Evolutionary conservation across 805 yeast species (phyloP).

Genomic region (Ogataea parapolymorpha): DNA sequence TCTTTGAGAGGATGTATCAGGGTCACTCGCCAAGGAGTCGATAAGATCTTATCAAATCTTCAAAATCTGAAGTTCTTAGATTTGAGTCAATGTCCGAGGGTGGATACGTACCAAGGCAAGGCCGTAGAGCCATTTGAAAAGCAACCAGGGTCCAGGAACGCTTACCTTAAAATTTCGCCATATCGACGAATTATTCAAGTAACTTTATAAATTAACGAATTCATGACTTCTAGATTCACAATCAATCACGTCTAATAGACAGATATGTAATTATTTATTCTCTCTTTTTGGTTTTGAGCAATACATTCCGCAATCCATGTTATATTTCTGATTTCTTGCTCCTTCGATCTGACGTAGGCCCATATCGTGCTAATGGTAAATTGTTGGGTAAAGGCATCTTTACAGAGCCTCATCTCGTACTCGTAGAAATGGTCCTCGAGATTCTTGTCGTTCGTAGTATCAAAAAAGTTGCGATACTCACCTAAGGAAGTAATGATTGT

Average conservation of each 20-base stretch:
- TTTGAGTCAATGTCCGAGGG: conserved; percentile 70
- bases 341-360: conserved; percentile 96
- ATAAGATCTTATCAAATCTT: conserved; percentile 57
- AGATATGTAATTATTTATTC: conserved; percentile 85
- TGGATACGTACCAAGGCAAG: conserved; percentile 58
- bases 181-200: conserved; percentile 56
- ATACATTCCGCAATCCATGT: conserved; percentile 99
- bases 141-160: conserved; percentile 50
- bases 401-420: conserved; percentile 88
- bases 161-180: conserved; percentile 49
- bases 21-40: conserved; percentile 75
- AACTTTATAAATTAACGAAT: conserved; percentile 36
- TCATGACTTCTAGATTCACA: conserved; percentile 2
- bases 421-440: conserved; percentile 94
- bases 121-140: conserved; percentile 54
- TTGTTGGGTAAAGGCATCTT: conserved; percentile 93
- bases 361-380: conserved; percentile 86
- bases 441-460: conserved; percentile 48
- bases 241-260: conserved; percentile 51
- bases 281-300: conserved; percentile 95
- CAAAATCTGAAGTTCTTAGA: conserved; percentile 50
- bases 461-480: conserved; percentile 61
- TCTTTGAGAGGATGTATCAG: conserved; percentile 67
- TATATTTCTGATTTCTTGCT: conserved; percentile 94
- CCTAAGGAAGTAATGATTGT: conserved; percentile 58